Evolutionary conservation across 225 moss, liverwort and hornwort genomes (phyloP).

Genomic region (Thuidium tamariscinum): DNA sequence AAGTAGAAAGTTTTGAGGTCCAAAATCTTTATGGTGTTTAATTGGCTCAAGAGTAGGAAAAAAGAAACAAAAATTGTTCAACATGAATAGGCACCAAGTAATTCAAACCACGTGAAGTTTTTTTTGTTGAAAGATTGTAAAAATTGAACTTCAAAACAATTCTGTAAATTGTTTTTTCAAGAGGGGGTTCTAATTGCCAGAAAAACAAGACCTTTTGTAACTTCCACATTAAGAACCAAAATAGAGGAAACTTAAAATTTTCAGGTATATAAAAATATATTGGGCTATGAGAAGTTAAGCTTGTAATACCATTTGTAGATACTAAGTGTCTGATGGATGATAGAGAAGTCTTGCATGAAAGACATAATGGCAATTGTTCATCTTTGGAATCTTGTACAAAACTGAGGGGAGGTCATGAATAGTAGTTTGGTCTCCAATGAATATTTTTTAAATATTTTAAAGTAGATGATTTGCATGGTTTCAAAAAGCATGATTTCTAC

Average conservation of each 20-base stretch:
- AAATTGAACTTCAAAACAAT: neutral
- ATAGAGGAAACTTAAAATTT: neutral
- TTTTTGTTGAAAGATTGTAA: neutral
- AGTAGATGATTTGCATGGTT: too few species aligned
- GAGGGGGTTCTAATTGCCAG: fast-evolving
- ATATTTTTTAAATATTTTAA: neutral
- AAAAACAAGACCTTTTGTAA: too few species aligned
- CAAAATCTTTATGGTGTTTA: too few species aligned
- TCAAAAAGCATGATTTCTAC: too few species aligned
- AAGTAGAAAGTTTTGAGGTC: neutral
- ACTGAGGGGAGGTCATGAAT: too few species aligned
- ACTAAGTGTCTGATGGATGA: too few species aligned
- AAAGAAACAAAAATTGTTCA: neutral
- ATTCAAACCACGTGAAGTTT: neutral
- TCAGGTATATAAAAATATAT: neutral
- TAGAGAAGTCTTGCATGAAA: too few species aligned
- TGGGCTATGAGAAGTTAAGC: too few species aligned
- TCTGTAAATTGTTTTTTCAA: neutral
- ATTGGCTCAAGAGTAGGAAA: neutral
- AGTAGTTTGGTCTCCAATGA: too few species aligned
- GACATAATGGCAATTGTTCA: too few species aligned
- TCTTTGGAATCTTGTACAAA: too few species aligned
- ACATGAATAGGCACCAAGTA: neutral
- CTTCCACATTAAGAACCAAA: neutral
- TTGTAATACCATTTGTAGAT: too few species aligned